Evolutionary conservation across 2,329 filamentous ascomycete genomes (phyloP).

Genomic region (Penicillium nordicum): DNA sequence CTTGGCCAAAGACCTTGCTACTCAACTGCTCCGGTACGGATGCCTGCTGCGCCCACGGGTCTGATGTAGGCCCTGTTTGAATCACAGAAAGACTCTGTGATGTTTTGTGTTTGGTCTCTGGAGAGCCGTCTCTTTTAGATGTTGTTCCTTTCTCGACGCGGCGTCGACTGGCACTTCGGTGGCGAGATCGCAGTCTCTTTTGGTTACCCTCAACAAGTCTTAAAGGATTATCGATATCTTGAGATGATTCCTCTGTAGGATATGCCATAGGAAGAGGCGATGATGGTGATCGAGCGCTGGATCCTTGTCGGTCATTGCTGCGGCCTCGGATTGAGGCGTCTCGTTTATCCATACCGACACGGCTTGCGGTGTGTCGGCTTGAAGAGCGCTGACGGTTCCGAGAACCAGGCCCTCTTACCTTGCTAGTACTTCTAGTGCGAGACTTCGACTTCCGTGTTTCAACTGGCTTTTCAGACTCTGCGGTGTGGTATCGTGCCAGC

Average conservation of each 20-base stretch:
- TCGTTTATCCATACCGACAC: constrained; percentile 28
- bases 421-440: constrained; percentile 45
- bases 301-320: constrained; percentile 58
- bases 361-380: constrained; percentile 43
- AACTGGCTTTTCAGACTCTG: constrained; percentile 45
- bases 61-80: constrained; percentile 7
- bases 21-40: constrained; percentile 23
- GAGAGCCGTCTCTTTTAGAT: constrained; percentile 45
- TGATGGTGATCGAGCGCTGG: constrained; percentile 67
- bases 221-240: constrained; percentile 61
- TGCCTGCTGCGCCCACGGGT: constrained; percentile 20
- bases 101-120: constrained; percentile 42
- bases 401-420: constrained; percentile 48
- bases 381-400: constrained; percentile 39
- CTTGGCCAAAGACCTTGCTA: constrained; percentile 11
- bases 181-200: constrained; percentile 47
- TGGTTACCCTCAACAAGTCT: constrained; percentile 45
- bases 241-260: constrained; percentile 47
- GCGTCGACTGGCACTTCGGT: constrained; percentile 52
- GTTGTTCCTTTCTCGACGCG: constrained; percentile 43
- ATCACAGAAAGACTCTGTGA: constrained; percentile 34
- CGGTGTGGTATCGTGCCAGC: constrained; percentile 47
- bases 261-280: constrained; percentile 70
- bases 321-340: constrained; percentile 52
- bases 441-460: constrained; percentile 35